Evolutionary conservation across 1,284 basidiomycete species (phyloP).

Genomic region (Sanghuangporus baumii): DNA sequence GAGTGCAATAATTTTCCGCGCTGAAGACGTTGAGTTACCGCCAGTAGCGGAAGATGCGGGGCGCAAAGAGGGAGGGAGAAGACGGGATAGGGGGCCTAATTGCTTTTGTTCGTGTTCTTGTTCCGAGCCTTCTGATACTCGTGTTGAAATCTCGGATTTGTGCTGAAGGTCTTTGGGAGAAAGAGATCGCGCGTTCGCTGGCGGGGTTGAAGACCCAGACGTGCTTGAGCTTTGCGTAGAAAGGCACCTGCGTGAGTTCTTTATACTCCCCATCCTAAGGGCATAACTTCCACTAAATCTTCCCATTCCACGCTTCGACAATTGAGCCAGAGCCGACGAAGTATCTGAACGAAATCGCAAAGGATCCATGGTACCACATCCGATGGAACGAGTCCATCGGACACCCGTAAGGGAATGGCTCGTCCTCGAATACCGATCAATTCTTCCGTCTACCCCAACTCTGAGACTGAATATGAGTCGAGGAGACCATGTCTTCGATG

Average conservation of each 20-base stretch:
- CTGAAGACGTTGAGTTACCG: slow-evolving; percentile 41
- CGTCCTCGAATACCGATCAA: too few relatives aligned
- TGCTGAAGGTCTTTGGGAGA: not conserved
- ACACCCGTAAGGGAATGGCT: too few relatives aligned
- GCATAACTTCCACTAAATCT: not conserved
- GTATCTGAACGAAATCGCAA: too few relatives aligned
- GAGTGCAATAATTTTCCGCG: slow-evolving; percentile 70
- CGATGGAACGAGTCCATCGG: too few relatives aligned
- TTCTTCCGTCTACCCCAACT: too few relatives aligned
- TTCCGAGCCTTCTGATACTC: slow-evolving; percentile 16
- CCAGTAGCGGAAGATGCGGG: slow-evolving; percentile 29
- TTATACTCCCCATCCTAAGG: not conserved
- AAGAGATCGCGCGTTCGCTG: not conserved
- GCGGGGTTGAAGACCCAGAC: not conserved
- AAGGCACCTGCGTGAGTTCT: not conserved
- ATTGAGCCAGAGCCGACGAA: too few relatives aligned
- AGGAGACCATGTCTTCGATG: too few relatives aligned
- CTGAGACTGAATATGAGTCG: too few relatives aligned
- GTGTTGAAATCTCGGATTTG: not conserved
- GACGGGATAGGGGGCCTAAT: slow-evolving; percentile 28
- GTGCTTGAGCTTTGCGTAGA: not conserved
- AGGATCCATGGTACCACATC: too few relatives aligned
- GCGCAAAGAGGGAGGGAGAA: slow-evolving; percentile 20
- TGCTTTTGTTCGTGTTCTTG: too few relatives aligned
- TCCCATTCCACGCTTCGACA: too few relatives aligned